Evolutionary conservation across 148 eudicot genomes (phyloP), one percentile per base, ranked within the genome.

Genomic region (Dysphania ambrosioides): DNA sequence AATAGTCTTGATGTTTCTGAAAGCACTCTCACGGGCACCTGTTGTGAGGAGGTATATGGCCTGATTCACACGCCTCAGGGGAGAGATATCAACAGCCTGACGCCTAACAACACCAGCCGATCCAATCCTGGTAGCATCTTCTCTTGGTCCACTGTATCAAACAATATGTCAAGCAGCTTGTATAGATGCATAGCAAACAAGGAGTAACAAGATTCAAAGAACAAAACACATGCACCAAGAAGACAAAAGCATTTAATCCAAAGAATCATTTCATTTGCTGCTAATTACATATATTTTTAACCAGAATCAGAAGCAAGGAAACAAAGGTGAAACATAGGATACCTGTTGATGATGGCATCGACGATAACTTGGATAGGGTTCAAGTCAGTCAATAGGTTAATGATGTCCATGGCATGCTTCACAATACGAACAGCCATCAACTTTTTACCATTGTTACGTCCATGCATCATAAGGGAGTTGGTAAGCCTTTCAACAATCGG

Each of bases 21-120:
- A 80, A 40, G 82, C 82, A 75, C 82, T 80, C 79, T 80, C 82
- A 70, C 82, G 79, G 8, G 82, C 82, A 1, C 82, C 82, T 0
- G 79, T 80, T 11, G 82, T 80, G 2, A 80, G 76, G 24, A 80
- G 82, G 51, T 80, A 80, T 3, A 80, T 80, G 5, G 82, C 82
- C 42, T 80, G 82, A 27, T 80, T 80, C 35, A 80, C 82, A 21
- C 82, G 70, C 59, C 82, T 80, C 55, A 79, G 24, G 0, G 82
- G 82, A 71, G 82, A 80, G 44, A 80, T 80, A 75, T 80, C 82
- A 70, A 80, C 82, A 64, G 82, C 82, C 27, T 80, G 82, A 80
- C 82, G 82, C 40, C 82, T 80, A 66, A 80, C 82, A 56, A 80
- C 82, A 80, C 82, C 82, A 65, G 82, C 82, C 2, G 82, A 80